Evolutionary conservation across 1,284 basidiomycete species (phyloP).

Genomic region (Athelia psychrophila): DNA sequence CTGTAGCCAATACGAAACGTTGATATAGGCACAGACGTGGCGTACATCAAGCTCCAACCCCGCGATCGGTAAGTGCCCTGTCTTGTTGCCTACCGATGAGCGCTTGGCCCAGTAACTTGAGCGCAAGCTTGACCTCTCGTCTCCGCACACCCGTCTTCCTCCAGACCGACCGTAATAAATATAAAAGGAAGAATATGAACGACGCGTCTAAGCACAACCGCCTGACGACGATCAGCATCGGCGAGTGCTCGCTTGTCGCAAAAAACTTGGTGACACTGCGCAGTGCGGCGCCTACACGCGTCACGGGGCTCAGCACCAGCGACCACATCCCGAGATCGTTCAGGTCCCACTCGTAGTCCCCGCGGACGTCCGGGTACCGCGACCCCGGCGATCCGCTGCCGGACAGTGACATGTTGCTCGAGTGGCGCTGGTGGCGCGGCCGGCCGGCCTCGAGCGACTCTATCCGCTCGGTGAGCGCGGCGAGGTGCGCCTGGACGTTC

Average conservation of each 20-base stretch:
- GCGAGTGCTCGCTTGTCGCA: constrained; percentile 54
- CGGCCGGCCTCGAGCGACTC: constrained; percentile 65
- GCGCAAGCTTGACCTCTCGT: constrained; percentile 60
- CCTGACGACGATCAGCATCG: constrained; percentile 61
- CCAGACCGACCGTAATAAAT: constrained; percentile 58
- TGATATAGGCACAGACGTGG: too few species aligned
- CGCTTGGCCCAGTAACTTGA: constrained; percentile 67
- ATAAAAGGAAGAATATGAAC: constrained; percentile 61
- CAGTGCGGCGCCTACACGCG: constrained; percentile 43
- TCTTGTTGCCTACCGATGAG: constrained; percentile 53
- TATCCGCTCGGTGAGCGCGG: constrained; percentile 87
- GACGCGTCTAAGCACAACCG: constrained; percentile 72
- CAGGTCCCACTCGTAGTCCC: constrained; percentile 53
- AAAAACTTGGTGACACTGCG: constrained; percentile 53
- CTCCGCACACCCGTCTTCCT: constrained; percentile 63
- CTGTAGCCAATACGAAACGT: too few species aligned
- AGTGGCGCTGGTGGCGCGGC: constrained; percentile 25
- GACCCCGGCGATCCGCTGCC: constrained; percentile 34
- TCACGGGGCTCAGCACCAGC: constrained; percentile 60
- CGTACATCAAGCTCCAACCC: constrained; percentile 29
- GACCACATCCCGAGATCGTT: constrained; percentile 82
- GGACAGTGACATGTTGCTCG: constrained; percentile 32
- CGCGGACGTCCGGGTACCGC: constrained; percentile 28
- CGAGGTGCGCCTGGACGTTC: constrained; percentile 84
- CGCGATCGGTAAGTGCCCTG: constrained; percentile 48